phyloP scores from a whole-genome alignment of 495 filamentous ascomycete species.

The Oidiodendron maius region DNA sequence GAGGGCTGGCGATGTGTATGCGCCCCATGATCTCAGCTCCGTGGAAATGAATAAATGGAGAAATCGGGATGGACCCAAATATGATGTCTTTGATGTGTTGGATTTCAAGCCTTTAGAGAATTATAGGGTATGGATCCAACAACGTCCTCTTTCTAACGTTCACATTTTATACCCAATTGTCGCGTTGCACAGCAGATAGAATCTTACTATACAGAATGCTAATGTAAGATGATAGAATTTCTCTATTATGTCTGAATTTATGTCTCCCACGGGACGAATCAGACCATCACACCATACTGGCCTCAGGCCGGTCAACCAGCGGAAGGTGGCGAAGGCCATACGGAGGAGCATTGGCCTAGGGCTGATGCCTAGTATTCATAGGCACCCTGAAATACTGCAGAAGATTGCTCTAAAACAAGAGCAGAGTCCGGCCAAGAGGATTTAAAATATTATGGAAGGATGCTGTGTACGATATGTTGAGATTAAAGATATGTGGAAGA shows the following conservation, averaged over 20 bases:
- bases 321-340: conserved; percentile 87
- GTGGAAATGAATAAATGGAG: conserved; percentile 68
- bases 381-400: conserved; percentile 80
- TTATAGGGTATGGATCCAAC: conserved; percentile 72
- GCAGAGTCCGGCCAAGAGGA: neutral
- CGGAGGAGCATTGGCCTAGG: conserved; percentile 82
- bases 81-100: conserved; percentile 75
- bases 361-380: conserved; percentile 86
- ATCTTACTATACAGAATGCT: neutral
- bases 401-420: conserved; percentile 12
- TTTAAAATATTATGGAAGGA: too few relatives aligned
- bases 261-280: conserved; percentile 79
- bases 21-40: conserved; percentile 78
- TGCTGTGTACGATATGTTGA: too few relatives aligned
- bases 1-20: conserved; percentile 75
- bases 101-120: conserved; percentile 75
- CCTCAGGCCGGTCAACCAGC: conserved; percentile 80
- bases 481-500: too few relatives aligned
- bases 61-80: conserved; percentile 37
- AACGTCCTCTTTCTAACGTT: neutral
- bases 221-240: conserved; percentile 61
- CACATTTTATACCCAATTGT: neutral
- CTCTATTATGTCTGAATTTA: conserved; percentile 83
- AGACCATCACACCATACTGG: conserved; percentile 68
- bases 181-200: neutral